Conservation (phyloP, 129 eudicot genomes). For the Sambucus nigra region DNA sequence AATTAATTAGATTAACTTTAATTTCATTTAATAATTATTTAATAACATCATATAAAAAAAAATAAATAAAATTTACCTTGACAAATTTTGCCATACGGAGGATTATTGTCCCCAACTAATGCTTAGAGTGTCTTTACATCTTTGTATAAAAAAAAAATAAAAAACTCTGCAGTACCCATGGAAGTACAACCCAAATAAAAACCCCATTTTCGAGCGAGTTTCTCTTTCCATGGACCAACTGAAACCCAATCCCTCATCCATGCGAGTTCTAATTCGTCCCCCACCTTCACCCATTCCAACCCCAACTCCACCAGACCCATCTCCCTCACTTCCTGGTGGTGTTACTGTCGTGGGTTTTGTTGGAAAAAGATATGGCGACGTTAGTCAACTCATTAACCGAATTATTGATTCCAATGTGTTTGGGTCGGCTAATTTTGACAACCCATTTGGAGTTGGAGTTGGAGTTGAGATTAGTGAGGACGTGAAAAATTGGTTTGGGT, state of each 20-base stretch:
- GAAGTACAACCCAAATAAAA: conserved; percentile 15
- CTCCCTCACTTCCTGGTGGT: conserved; percentile 34
- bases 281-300: conserved; percentile 28
- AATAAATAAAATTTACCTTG: no score
- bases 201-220: conserved; percentile 17
- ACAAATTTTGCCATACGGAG: no score
- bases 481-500: conserved; percentile 48
- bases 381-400: conserved; percentile 65
- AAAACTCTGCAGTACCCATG: no score
- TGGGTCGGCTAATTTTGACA: conserved; percentile 63
- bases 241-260: conserved; percentile 51
- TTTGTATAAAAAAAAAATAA: no score
- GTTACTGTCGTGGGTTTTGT: conserved; percentile 83
- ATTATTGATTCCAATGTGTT: conserved; percentile 59
- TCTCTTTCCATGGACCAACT: conserved; percentile 37
- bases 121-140: background rate
- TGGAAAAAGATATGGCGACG: conserved; percentile 42
- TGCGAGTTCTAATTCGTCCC: conserved; percentile 74
- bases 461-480: conserved; percentile 36
- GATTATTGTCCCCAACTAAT: background rate
- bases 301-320: conserved; percentile 12
- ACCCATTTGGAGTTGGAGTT: conserved; percentile 19
- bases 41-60: no score
- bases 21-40: no score
- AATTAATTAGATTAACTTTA: no score